A percentile compares a stretch with the other conserved stretches of the same genome.
phyloP scores from a whole-genome alignment of 2,329 filamentous ascomycete genomes.

The Aspergillus melleus region DNA sequence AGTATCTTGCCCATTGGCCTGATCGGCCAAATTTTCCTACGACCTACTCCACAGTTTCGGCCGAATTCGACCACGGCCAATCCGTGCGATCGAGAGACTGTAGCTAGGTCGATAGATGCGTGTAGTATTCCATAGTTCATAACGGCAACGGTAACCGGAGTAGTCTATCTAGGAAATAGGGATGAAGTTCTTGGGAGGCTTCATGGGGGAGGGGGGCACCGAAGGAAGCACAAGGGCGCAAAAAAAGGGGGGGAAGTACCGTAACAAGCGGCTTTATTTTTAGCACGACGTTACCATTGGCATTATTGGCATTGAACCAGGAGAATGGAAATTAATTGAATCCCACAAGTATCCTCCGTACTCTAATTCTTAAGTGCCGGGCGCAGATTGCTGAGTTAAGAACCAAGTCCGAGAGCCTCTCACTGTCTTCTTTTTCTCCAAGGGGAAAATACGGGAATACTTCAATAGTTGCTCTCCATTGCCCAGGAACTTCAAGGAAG shows the following conservation, averaged over 20 bases:
- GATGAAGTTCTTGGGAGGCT: not conserved
- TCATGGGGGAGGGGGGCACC: not conserved
- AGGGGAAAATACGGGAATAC: not conserved
- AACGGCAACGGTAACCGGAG: not conserved
- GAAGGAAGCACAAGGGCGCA: not conserved
- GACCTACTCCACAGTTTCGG: conserved; percentile 13
- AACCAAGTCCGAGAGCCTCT: conserved; percentile 5
- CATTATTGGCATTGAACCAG: not conserved
- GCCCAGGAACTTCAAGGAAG: not conserved
- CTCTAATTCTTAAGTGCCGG: conserved; percentile 7
- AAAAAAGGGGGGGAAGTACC: not conserved
- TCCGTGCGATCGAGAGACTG: not conserved
- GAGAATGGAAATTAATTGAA: not conserved
- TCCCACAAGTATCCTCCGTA: not conserved
- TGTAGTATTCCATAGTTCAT: not conserved
- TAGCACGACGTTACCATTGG: not conserved
- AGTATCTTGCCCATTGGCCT: not conserved
- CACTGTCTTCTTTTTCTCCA: not conserved
- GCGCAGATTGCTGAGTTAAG: conserved; percentile 9
- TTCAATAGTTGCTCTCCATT: too few species aligned
- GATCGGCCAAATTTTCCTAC: too few species aligned
- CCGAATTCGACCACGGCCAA: conserved; percentile 6
- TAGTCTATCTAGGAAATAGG: not conserved
- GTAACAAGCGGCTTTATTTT: not conserved
- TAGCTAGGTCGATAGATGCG: not conserved